Conservation (phyloP, 176 grass and related monocot species). For the Oryza rufipogon region DNA sequence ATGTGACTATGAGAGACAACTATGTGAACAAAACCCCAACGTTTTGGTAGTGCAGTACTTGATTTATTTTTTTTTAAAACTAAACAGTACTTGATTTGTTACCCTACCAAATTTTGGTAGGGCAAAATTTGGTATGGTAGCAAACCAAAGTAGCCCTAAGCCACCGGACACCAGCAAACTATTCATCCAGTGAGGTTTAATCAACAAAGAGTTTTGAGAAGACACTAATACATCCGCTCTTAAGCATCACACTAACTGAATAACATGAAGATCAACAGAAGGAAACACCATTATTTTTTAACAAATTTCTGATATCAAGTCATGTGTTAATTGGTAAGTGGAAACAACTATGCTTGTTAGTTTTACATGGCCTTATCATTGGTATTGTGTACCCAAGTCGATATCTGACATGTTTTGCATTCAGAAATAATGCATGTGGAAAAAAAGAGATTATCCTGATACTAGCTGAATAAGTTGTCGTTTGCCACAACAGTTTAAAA, state of each 20-base stretch:
- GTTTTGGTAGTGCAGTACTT: not conserved
- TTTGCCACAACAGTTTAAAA: not conserved
- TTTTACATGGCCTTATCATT: not conserved
- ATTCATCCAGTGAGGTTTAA: not conserved
- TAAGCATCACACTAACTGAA: not conserved
- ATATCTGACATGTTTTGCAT: not conserved
- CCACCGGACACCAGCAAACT: not conserved
- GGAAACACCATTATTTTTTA: not conserved
- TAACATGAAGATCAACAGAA: not conserved
- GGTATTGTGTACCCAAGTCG: not conserved
- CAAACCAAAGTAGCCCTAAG: not conserved
- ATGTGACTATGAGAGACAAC: not conserved
- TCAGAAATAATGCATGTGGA: not conserved
- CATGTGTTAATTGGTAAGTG: not conserved
- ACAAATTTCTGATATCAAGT: not conserved
- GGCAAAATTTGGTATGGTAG: not conserved
- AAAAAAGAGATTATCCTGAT: not conserved
- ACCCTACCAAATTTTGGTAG: not conserved
- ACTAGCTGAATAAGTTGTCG: not conserved
- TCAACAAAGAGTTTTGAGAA: not conserved
- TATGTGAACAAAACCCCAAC: not conserved
- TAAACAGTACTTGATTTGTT: not conserved
- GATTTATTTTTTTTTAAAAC: not conserved
- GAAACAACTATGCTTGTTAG: not conserved
- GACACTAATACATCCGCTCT: not conserved